These are phyloP conservation scores for Multifurca ochricompacta DNA, from an alignment of 768 basidiomycete species.

Conservation along the genomic window DNA sequence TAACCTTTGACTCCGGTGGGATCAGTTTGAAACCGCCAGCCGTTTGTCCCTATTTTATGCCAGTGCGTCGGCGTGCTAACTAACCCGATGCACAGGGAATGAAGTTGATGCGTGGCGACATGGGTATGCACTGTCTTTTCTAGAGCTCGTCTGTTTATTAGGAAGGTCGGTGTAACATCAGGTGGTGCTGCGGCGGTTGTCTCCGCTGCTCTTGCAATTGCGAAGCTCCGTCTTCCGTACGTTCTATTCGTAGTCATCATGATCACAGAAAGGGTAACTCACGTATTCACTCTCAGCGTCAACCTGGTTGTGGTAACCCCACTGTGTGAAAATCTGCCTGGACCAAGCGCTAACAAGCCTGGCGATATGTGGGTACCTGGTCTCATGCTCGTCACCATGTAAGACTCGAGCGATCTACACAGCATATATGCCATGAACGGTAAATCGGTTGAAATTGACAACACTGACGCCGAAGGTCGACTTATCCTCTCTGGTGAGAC, in stretches of 20 bases:
- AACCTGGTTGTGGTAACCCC: slow-evolving; percentile 70
- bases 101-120: slow-evolving; percentile 82
- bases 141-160: background rate
- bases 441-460: slow-evolving; percentile 79
- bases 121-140: slow-evolving; percentile 44
- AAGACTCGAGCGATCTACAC: background rate
- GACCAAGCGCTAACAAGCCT: slow-evolving; percentile 58
- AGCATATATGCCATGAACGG: slow-evolving; percentile 85
- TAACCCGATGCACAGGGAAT: slow-evolving; percentile 41
- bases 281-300: slow-evolving; percentile 37
- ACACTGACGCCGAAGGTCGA: slow-evolving; percentile 81
- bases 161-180: slow-evolving; percentile 21
- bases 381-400: no score
- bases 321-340: slow-evolving; percentile 82
- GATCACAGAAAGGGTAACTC: background rate
- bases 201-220: slow-evolving; percentile 66
- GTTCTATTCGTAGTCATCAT: slow-evolving; percentile 24
- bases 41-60: slow-evolving; percentile 33
- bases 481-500: slow-evolving; percentile 60
- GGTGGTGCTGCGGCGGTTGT: slow-evolving; percentile 78
- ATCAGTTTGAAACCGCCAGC: slow-evolving; percentile 75
- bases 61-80: background rate
- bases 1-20: slow-evolving; percentile 86
- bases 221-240: slow-evolving; percentile 73
- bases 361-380: slow-evolving; percentile 62